Base-by-base conservation (phyloP, 345 rosid genomes). In the Gossypium rotundifolium region DNA sequence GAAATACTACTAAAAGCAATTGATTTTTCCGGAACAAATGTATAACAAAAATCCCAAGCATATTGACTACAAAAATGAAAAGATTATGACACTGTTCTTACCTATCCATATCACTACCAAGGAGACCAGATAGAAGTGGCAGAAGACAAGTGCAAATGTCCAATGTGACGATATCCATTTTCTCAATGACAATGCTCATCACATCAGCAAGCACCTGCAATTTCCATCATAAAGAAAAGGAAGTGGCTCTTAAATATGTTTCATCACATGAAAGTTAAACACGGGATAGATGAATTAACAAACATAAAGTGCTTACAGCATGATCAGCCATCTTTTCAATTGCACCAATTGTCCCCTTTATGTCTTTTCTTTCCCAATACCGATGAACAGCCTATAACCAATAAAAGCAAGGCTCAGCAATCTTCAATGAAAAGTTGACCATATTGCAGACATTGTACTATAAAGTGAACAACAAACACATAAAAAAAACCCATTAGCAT, bases 301-400 rank as follows among this genome's bases (percentile, higher is more conserved):
- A 66, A 62, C 9, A 71, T n/a, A 65, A 77, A 71, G 29, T 27
- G 58, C 93, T 83, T 83, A 93, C 99, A 81, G 89, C 85, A 80
- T 90, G 79, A 85, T 96, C 96, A 75, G 96, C 94, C 98, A 96
- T 96, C 87, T 90, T 93, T 82, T 90, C 97, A 87, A 91, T 83
- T 48, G 91, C 87, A 81, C 83, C 75, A 72, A 96, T 84, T 17
- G 87, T 85, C 76, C 93, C 96, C 76, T 86, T 96, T 23, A 93
- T 76, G 83, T 93, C 97, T 78, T 83, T 88, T 77, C 97, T 90
- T 79, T 87, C 92, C 98, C 99, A 96, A 74, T 82, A 89, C 84
- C 97, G 87, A 81, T 82, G 85, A 78, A 93, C 89, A 72, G 80
- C 94, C 99, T 96, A 82, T 62, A 86, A 61, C 44, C 59, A 79